phyloP scores from a whole-genome alignment of 1,284 basidiomycete species.

The Coriolopsis trogii region DNA sequence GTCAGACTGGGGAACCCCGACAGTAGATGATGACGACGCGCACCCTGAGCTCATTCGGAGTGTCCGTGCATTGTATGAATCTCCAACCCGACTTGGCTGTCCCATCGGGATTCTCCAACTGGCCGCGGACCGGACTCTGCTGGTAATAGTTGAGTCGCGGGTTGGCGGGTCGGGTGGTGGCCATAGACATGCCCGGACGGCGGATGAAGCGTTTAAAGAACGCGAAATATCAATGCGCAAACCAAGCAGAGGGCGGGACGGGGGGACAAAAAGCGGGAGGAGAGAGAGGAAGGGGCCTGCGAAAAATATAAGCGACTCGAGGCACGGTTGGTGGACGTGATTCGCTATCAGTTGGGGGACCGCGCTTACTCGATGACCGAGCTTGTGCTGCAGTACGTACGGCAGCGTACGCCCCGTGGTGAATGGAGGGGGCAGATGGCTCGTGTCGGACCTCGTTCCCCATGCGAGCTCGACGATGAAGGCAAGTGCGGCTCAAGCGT shows the following conservation, averaged over 20 bases:
- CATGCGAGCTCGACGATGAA: conserved; percentile 15
- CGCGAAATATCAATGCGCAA: conserved; percentile 7
- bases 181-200: conserved; percentile 21
- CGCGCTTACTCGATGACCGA: conserved; percentile 14
- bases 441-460: conserved; percentile 4
- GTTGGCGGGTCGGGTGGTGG: conserved; percentile 26
- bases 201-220: conserved; percentile 1
- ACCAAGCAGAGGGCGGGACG: not conserved
- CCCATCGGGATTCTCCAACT: conserved; percentile 64
- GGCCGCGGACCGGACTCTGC: conserved; percentile 68
- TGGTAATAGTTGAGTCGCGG: conserved; percentile 55
- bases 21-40: conserved; percentile 13
- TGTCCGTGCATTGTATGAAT: conserved; percentile 74
- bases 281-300: conserved; percentile 10
- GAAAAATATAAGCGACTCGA: conserved; percentile 28
- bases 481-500: conserved; percentile 18
- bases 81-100: conserved; percentile 61
- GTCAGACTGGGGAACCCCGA: not conserved
- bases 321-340: conserved; percentile 20
- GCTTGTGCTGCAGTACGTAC: not conserved
- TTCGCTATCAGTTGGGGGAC: conserved; percentile 19
- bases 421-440: not conserved
- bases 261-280: conserved; percentile 16
- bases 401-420: conserved; percentile 1
- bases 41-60: conserved; percentile 72